Conservation (phyloP, 2,329 filamentous ascomycete species). For the Microdochium bolleyi region DNA sequence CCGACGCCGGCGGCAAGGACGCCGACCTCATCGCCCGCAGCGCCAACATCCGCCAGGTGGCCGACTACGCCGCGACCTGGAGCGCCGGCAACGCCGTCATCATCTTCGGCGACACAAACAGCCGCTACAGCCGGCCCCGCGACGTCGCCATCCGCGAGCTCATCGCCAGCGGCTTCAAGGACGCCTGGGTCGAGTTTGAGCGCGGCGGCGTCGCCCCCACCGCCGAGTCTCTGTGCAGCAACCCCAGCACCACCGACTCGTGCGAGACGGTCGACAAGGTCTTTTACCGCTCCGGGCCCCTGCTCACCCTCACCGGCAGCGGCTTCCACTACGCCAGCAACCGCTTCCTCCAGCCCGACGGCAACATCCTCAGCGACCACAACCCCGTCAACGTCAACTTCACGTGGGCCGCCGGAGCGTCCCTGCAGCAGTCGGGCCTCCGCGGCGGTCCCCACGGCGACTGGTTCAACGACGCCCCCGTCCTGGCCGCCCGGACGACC, state of each 20-base stretch:
- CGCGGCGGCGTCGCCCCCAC: slow-evolving; percentile 36
- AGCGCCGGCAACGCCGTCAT: slow-evolving; percentile 54
- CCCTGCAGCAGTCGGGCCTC: slow-evolving; percentile 34
- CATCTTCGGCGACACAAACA: slow-evolving; percentile 58
- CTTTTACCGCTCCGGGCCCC: slow-evolving; percentile 46
- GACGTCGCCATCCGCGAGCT: slow-evolving; percentile 44
- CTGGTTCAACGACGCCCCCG: slow-evolving; percentile 48
- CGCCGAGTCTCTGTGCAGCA: slow-evolving; percentile 41
- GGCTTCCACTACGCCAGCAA: slow-evolving; percentile 45
- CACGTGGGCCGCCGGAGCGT: slow-evolving; percentile 28
- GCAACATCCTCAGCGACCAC: slow-evolving; percentile 53
- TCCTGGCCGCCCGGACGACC: slow-evolving; percentile 20
- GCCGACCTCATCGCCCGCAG: slow-evolving; percentile 48
- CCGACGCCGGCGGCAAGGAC: slow-evolving; percentile 51
- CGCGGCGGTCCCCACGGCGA: slow-evolving; percentile 39
- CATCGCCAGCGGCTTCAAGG: slow-evolving; percentile 42
- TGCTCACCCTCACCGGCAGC: slow-evolving; percentile 36
- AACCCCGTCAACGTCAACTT: slow-evolving; percentile 55
- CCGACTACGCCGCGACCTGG: slow-evolving; percentile 45
- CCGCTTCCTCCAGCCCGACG: slow-evolving; percentile 49
- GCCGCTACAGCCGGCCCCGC: slow-evolving; percentile 48
- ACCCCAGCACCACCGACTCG: slow-evolving; percentile 41
- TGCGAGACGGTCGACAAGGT: slow-evolving; percentile 65
- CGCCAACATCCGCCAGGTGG: slow-evolving; percentile 51
- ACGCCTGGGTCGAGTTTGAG: slow-evolving; percentile 52